A percentile compares a stretch with the other conserved stretches of the same genome.
Conservation (phyloP, 768 basidiomycete genomes). For the Guyanaporus albipodus region DNA sequence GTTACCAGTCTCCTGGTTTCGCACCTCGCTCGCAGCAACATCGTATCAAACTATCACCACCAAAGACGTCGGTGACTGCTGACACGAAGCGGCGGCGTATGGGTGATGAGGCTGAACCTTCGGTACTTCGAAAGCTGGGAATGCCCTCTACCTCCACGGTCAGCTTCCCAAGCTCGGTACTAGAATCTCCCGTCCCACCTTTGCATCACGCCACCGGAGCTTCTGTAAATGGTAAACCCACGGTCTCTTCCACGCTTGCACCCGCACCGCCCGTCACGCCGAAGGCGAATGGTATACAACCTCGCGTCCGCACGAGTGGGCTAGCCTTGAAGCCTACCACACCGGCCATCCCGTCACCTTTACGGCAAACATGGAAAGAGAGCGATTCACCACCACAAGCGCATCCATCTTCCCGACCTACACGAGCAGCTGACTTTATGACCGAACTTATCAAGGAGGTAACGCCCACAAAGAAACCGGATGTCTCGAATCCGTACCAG, state of each 20-base stretch:
- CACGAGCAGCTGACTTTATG: conserved; percentile 67
- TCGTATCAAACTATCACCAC: conserved; percentile 41
- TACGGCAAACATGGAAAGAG: conserved; percentile 68
- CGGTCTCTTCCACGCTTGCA: conserved; percentile 22
- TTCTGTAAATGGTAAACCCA: conserved; percentile 27
- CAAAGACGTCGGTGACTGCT: conserved; percentile 34
- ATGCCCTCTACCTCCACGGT: conserved; percentile 26
- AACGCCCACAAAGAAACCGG: conserved; percentile 59
- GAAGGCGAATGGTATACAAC: conserved; percentile 23
- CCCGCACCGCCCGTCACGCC: conserved; percentile 23
- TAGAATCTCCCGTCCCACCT: conserved; percentile 34
- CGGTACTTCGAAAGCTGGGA: conserved; percentile 32
- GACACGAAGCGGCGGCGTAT: conserved; percentile 64
- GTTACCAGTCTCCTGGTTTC: conserved; percentile 72
- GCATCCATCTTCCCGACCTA: conserved; percentile 38
- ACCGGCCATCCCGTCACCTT: conserved; percentile 67
- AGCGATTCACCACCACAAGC: conserved; percentile 38
- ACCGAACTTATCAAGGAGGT: conserved; percentile 67
- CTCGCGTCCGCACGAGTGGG: conserved; percentile 41
- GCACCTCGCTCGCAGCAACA: conserved; percentile 48
- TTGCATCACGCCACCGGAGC: conserved; percentile 25
- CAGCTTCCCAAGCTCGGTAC: conserved; percentile 20
- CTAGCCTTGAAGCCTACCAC: conserved; percentile 47
- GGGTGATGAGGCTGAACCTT: conserved; percentile 40
- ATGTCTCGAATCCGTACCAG: conserved; percentile 77